Evolutionary conservation across 2,329 filamentous ascomycete genomes (phyloP).

Genomic region (Fusarium sublunatum): DNA sequence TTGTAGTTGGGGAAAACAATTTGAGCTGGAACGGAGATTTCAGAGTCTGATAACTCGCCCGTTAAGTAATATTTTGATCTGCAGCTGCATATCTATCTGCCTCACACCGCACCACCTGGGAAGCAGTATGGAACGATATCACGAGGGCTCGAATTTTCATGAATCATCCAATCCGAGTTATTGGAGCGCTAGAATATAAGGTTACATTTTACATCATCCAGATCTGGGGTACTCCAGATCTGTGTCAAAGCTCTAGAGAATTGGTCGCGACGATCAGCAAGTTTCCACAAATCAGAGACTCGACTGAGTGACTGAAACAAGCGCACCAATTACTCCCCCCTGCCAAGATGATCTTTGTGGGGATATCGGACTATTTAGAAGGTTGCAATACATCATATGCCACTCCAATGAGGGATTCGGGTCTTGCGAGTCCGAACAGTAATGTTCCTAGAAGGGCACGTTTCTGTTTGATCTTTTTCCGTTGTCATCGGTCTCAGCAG

Average conservation of each 20-base stretch:
- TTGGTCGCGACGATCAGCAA: slow-evolving; percentile 1
- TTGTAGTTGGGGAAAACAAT: background rate
- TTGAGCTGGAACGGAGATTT: background rate
- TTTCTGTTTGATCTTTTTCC: background rate
- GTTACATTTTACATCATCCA: slow-evolving; percentile 21
- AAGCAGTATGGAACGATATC: background rate
- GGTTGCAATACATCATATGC: background rate
- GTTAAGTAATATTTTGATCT: slow-evolving; percentile 6
- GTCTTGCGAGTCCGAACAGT: background rate
- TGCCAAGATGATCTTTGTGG: background rate
- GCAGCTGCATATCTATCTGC: background rate
- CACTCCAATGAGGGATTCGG: slow-evolving; percentile 7
- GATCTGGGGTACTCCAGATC: slow-evolving; percentile 19
- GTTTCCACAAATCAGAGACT: slow-evolving; percentile 29
- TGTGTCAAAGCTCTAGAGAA: slow-evolving; percentile 6
- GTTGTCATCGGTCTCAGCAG: no score
- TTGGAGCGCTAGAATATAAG: slow-evolving; percentile 23
- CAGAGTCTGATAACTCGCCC: no score
- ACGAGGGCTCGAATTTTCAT: background rate
- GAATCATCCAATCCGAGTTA: background rate
- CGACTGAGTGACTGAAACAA: background rate
- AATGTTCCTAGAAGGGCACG: background rate
- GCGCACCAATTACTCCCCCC: slow-evolving; percentile 24
- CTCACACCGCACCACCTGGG: background rate
- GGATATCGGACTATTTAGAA: background rate